Evolutionary conservation across 2,329 filamentous ascomycete species (phyloP).

Genomic region (Rhynchosporium graminicola): DNA sequence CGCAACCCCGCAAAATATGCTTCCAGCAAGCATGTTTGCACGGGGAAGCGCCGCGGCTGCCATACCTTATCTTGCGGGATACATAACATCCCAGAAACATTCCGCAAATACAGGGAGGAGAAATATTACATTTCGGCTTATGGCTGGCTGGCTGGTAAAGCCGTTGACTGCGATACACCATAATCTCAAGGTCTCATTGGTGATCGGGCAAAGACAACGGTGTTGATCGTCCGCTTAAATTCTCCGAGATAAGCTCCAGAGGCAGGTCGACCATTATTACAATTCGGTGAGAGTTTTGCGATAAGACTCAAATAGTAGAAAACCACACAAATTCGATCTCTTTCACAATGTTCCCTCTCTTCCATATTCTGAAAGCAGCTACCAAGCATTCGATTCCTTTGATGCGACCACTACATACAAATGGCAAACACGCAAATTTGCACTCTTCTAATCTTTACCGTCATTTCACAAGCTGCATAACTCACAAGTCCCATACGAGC

Average conservation of each 20-base stretch:
- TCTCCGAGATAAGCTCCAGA: constrained; percentile 12
- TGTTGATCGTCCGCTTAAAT: constrained; percentile 14
- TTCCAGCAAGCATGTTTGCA: neutral
- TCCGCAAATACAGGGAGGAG: neutral
- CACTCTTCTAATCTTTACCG: neutral
- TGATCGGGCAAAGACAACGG: neutral
- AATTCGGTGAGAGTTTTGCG: constrained; percentile 13
- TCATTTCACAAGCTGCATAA: neutral
- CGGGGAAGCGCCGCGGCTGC: constrained; percentile 11
- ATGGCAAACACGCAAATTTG: neutral
- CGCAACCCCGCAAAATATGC: constrained; percentile 14
- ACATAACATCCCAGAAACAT: neutral
- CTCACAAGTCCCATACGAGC: neutral
- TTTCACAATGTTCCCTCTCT: neutral
- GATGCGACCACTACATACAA: neutral
- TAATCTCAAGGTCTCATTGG: constrained; percentile 10
- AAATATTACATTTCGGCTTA: neutral
- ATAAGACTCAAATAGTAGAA: constrained; percentile 7
- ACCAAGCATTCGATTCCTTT: neutral
- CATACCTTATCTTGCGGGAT: constrained; percentile 18
- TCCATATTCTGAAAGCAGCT: no score
- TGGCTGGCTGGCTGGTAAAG: constrained; percentile 9
- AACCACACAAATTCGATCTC: neutral
- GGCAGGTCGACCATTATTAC: constrained; percentile 5
- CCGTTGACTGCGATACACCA: neutral